Base-by-base conservation (phyloP, 2,329 filamentous ascomycete genomes). In the Fusarium succisae region DNA sequence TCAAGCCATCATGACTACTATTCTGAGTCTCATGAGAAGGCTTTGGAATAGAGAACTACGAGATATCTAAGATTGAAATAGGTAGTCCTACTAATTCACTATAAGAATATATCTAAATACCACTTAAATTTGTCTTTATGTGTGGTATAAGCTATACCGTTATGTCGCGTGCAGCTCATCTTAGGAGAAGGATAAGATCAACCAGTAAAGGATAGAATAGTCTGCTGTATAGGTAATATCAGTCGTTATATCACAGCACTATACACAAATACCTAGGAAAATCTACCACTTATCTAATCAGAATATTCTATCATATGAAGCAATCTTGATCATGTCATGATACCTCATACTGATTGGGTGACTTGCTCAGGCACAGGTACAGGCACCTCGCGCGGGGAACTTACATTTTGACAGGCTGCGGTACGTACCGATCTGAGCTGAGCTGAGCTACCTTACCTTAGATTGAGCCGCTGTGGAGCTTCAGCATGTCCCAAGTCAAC, bases 401-500 rank as follows among this genome's bases (percentile, higher is more conserved):
- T 56, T 73, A 65, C 69, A 70, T 70, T 66, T 66, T 70, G 65
- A 70, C 70, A 66, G 51, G 64, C 38, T 26, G 24, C 26, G 75
- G 64, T 71, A 72, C 65, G 67, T 67, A 70, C 66, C 59, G 64
- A 78, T 66, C 65, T 63, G 70, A 78, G 70, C 63, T 61, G 38
- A 73, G 66, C 68, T 35, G 32, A 35, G 32, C 14, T 35, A 35
- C 32, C 32, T 32, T 30, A 28, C 9, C 4, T 12, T 35, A 35
- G 32, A 15, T 77, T 72, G 74, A 77, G 68, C 76, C 72, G 66
- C 70, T 75, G 69, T 77, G 76, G 74, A 75, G 75, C 63, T 60
- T 60, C 18, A 37, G n/a, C 13, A 37, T n/a, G n/a, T 53, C 62
- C 35, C 37, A 55, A 28, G 67, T 63, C 70, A 55, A 67, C 73